These are phyloP conservation scores for Candida tetrigidarum DNA, from an alignment of 1,139 yeast genomes.

Conservation along the genomic window DNA sequence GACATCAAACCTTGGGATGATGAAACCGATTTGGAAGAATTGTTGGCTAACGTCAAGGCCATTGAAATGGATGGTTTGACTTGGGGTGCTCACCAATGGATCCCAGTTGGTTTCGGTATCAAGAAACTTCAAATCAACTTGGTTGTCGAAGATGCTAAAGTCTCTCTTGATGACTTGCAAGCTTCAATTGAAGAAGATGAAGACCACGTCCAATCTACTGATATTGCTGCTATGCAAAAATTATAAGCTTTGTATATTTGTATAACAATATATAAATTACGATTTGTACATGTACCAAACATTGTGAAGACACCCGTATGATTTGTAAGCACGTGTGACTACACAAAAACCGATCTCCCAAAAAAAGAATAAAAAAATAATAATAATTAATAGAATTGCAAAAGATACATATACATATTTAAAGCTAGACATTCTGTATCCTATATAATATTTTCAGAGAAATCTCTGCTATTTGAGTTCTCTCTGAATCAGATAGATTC, in stretches of 20 bases:
- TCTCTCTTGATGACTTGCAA: constrained; percentile 91
- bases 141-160: constrained; percentile 97
- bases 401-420: too few relatives aligned
- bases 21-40: constrained; percentile 91
- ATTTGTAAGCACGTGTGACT: too few relatives aligned
- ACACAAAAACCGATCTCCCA: too few relatives aligned
- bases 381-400: too few relatives aligned
- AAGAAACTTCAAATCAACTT: constrained; percentile 98
- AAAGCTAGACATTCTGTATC: too few relatives aligned
- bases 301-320: too few relatives aligned
- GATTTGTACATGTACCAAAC: too few relatives aligned
- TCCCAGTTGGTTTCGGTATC: constrained; percentile 99
- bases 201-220: constrained; percentile 99
- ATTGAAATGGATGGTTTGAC: constrained; percentile 89
- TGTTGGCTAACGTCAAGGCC: constrained; percentile 84
- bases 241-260: constrained; percentile 56
- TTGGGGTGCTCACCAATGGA: constrained; percentile 98
- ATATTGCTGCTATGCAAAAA: constrained; percentile 98
- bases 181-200: constrained; percentile 87
- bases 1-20: constrained; percentile 99
- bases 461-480: neutral
- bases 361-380: too few relatives aligned
- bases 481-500: constrained; percentile 1
- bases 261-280: too few relatives aligned
- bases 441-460: constrained; percentile 3